Base-by-base conservation (phyloP, 2,329 filamentous ascomycete species). In the Volutella citrinella region DNA sequence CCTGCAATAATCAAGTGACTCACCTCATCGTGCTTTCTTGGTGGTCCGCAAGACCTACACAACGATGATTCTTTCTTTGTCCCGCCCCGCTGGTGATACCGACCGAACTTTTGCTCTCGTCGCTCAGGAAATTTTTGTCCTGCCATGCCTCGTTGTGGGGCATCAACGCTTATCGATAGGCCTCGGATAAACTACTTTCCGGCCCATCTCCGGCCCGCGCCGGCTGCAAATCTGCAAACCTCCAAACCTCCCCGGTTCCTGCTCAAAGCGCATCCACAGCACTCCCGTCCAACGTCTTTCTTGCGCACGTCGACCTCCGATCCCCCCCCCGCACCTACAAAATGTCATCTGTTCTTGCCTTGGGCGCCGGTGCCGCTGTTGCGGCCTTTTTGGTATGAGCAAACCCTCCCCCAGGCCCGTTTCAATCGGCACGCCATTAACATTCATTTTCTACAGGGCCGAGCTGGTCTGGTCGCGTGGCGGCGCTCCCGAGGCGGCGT, bases 391-490 rank as follows among this genome's bases (percentile, higher is more conserved):
- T 75, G 32, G 70, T 74, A 65, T 26, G 66, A 43, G 14, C 20
- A 19, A 9, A 17, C 5, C 17, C 11, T 17, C 33, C 9, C 18
- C 32, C n/a, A n/a, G n/a, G n/a, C n/a, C n/a, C n/a, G n/a, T n/a
- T n/a, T n/a, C n/a, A n/a, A n/a, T n/a, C n/a, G n/a, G n/a, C n/a
- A n/a, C n/a, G n/a, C n/a, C n/a, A n/a, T n/a, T n/a, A n/a, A n/a
- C n/a, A n/a, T 47, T 52, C 23, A 14, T 3, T 15, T 36, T 33
- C 38, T 32, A 24, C 55, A 96, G 89, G 91, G 93, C 48, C 87
- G 93, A 58, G 91, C 93, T 41, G 91, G 90, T 54, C 77, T 95
- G 23, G 85, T 97, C 55, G 93, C 93, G 51, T 78, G 90, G 63
- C 82, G 90, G 45, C 80, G 87, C 55, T 95, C 84, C 40, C 78